Evolutionary conservation across 106 monocot genomes (phyloP).

Genomic region (Acanthochlamys bracteata): DNA sequence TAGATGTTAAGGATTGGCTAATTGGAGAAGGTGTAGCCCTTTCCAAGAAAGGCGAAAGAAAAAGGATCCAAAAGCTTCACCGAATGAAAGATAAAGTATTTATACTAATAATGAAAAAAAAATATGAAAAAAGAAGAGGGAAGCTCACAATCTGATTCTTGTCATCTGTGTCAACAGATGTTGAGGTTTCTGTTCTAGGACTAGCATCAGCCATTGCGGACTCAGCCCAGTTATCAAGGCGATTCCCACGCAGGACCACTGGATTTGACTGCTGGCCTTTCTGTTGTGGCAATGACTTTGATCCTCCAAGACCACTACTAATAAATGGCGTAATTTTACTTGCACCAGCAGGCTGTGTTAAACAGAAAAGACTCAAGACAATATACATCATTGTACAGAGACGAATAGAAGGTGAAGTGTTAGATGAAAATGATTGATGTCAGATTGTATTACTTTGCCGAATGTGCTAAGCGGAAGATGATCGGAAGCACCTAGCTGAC

Average conservation of each 20-base stretch:
- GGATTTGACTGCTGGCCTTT: conserved; percentile 27
- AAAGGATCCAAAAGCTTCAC: too few species aligned
- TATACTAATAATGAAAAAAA: neutral
- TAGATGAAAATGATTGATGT: neutral
- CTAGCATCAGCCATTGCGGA: conserved; percentile 60
- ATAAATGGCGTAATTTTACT: conserved; percentile 9
- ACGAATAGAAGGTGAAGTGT: neutral
- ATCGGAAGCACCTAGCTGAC: conserved; percentile 15
- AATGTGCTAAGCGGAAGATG: conserved; percentile 25
- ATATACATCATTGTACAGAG: neutral
- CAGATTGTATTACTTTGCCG: conserved; percentile 14
- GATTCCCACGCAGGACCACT: conserved; percentile 23
- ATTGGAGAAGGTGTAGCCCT: too few species aligned
- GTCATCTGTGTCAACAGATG: conserved; percentile 67
- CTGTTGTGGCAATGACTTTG: conserved; percentile 16
- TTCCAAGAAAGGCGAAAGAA: too few species aligned
- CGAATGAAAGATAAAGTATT: neutral
- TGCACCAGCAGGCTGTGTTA: conserved; percentile 17
- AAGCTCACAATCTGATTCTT: conserved; percentile 47
- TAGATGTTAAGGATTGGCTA: too few species aligned
- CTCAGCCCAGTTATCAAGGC: conserved; percentile 72
- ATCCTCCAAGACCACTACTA: conserved; percentile 4
- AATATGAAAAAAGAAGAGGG: neutral
- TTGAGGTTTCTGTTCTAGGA: conserved; percentile 82
- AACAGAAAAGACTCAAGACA: conserved; percentile 3